phyloP scores from a whole-genome alignment of 352 stramenopile genomes.

The Globisporangium orthogonon region DNA sequence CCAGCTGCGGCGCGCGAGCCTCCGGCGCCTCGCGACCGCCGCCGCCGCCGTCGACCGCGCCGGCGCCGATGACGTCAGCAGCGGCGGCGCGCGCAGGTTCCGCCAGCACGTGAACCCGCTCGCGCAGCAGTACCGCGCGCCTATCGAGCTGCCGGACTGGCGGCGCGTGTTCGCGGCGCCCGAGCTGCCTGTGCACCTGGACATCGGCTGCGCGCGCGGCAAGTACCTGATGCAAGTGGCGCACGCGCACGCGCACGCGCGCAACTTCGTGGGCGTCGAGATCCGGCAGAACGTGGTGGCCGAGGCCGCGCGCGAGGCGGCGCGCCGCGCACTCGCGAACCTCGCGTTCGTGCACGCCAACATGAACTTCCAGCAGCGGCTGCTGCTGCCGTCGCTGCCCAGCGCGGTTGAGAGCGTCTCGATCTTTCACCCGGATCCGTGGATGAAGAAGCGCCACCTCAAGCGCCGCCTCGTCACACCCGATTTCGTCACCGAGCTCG shows the following conservation, averaged over 20 bases:
- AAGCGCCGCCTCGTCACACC: constrained; percentile 74
- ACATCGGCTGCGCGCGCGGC: constrained; percentile 71
- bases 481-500: constrained; percentile 62
- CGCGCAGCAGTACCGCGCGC: constrained; percentile 48
- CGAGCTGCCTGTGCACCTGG: constrained; percentile 65
- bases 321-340: constrained; percentile 44
- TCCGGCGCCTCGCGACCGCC: not conserved
- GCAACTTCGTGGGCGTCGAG: constrained; percentile 82
- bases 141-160: constrained; percentile 64
- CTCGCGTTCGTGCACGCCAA: constrained; percentile 76
- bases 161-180: constrained; percentile 31
- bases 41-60: too few species aligned
- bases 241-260: constrained; percentile 16
- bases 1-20: not conserved
- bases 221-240: constrained; percentile 77
- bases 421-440: constrained; percentile 86
- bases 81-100: constrained; percentile 43
- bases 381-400: constrained; percentile 55
- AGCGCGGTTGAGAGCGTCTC: constrained; percentile 59
- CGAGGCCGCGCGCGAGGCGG: constrained; percentile 42
- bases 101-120: constrained; percentile 86
- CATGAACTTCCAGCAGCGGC: constrained; percentile 76
- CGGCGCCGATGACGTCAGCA: not conserved
- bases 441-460: constrained; percentile 86
- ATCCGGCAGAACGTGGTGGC: constrained; percentile 75